phyloP scores from a whole-genome alignment of 1,284 basidiomycete genomes.

The Ustilago xerochloae region DNA sequence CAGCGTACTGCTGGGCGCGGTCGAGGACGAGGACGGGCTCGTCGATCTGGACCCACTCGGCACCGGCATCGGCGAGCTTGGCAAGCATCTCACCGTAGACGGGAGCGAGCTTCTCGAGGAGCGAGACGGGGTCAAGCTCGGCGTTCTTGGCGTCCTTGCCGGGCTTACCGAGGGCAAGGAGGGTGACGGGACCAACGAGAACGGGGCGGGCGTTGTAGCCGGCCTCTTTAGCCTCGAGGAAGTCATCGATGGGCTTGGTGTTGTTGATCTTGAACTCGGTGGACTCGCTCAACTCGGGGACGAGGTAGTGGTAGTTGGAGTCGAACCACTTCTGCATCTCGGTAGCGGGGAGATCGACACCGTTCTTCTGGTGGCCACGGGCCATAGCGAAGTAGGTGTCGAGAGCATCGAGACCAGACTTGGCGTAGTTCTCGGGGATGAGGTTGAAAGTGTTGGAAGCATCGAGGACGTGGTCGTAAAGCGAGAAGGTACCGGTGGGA shows the following conservation, averaged over 20 bases:
- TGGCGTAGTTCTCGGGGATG: slow-evolving; percentile 92
- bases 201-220: slow-evolving; percentile 95
- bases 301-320: slow-evolving; percentile 99
- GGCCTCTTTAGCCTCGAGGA: slow-evolving; percentile 90
- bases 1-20: slow-evolving; percentile 80
- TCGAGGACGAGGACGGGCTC: slow-evolving; percentile 97
- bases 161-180: slow-evolving; percentile 92
- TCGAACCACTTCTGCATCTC: slow-evolving; percentile 99
- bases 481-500: slow-evolving; percentile 96
- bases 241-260: slow-evolving; percentile 90
- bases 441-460: slow-evolving; percentile 96
- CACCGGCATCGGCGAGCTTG: slow-evolving; percentile 92
- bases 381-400: slow-evolving; percentile 95
- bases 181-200: slow-evolving; percentile 93
- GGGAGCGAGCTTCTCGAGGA: slow-evolving; percentile 89
- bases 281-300: slow-evolving; percentile 91
- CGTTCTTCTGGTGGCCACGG: slow-evolving; percentile 91
- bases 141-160: slow-evolving; percentile 81
- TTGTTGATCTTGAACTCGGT: slow-evolving; percentile 96
- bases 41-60: slow-evolving; percentile 93
- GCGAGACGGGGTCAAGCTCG: slow-evolving; percentile 88
- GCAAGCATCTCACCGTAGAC: slow-evolving; percentile 91
- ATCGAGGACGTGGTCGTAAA: slow-evolving; percentile 99
- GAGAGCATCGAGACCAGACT: slow-evolving; percentile 85
- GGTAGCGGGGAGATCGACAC: slow-evolving; percentile 94